Conservation (phyloP, 1,284 basidiomycete genomes). For the Boletus albobrunnescens region DNA sequence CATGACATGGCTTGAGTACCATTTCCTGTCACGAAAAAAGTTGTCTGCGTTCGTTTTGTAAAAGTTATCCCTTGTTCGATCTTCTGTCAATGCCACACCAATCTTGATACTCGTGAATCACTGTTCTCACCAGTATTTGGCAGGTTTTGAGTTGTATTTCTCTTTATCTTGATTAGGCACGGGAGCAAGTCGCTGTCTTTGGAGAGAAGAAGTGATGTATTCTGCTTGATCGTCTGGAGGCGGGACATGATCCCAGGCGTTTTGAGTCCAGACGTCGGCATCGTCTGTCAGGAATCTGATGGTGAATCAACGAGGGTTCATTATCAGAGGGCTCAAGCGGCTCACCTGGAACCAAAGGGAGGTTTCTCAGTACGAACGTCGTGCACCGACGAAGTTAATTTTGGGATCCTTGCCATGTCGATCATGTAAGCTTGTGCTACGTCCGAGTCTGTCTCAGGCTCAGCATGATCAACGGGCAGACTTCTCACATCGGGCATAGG, state of each 20-base stretch:
- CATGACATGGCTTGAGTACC: slow-evolving; percentile 41
- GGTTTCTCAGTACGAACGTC: slow-evolving; percentile 54
- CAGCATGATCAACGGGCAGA: too few species aligned
- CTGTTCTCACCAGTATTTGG: slow-evolving; percentile 65
- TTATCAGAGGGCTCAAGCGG: not conserved
- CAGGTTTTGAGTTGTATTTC: slow-evolving; percentile 73
- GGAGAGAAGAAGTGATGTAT: slow-evolving; percentile 63
- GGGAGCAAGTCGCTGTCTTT: slow-evolving; percentile 62
- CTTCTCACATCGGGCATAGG: too few species aligned
- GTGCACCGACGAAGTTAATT: slow-evolving; percentile 60
- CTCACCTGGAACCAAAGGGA: slow-evolving; percentile 66
- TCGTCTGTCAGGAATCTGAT: slow-evolving; percentile 60
- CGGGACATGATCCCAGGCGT: slow-evolving; percentile 88
- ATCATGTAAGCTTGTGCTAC: too few species aligned
- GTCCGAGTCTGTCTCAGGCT: too few species aligned
- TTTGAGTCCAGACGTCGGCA: slow-evolving; percentile 67
- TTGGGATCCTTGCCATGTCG: slow-evolving; percentile 8
- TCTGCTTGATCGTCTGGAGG: slow-evolving; percentile 76
- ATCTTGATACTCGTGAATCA: too few species aligned
- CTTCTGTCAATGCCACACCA: slow-evolving; percentile 3
- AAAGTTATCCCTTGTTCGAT: slow-evolving; percentile 75
- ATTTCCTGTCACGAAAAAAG: slow-evolving; percentile 92
- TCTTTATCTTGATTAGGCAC: slow-evolving; percentile 63
- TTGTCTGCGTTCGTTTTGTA: slow-evolving; percentile 81
- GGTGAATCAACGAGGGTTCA: not conserved